Base-by-base conservation (phyloP, 352 stramenopile species). In the Pilasporangium apinafurcum region DNA sequence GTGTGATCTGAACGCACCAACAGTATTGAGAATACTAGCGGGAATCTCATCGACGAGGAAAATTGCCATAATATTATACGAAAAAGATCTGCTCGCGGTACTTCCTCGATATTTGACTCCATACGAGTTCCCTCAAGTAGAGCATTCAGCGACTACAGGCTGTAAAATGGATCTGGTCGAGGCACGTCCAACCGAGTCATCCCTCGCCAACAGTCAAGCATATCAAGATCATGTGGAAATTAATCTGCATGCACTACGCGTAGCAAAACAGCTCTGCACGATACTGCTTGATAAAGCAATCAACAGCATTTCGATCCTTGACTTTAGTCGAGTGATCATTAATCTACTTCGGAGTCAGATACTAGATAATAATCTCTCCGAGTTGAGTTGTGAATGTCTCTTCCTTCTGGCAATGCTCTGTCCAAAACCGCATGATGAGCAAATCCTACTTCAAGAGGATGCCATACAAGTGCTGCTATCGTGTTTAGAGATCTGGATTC, bases 11-110 rank as follows among this genome's bases (percentile, higher is more conserved):
- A 85, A 87, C 27, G 65, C 71, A 0, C 36, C 62, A 5, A 77
- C 65, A 0, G 53, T 83, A 2, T 34, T 87, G 2, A 48, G 35
- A 8, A 38, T 83, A 14, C 46, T 87, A 1, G 67, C 69, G 0
- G 59, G 48, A 14, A 56, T 83, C 5, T 48, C 56, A 4, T 52
- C 46, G 0, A 77, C 55, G 2, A 60, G 59, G 7, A 77, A 65
- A 37, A 61, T 83, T n/a, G 72, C 72, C 0, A 29, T 53, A 4
- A 70, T 84, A 24, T 33, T 87, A 1, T 62, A 79, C 17, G 69
- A 87, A 16, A 82, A 79, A 26, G 57, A 83, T 16, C 39, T 85
- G 12, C 81, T 68, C 24, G 44, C 45, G 3, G 47, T 61, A 16
- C 38, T 87, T 12, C 56, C 67, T 0, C 40, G 52, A 8, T 87